Conservation (phyloP, 352 stramenopile species). For the Phytopythium ostracodes region DNA sequence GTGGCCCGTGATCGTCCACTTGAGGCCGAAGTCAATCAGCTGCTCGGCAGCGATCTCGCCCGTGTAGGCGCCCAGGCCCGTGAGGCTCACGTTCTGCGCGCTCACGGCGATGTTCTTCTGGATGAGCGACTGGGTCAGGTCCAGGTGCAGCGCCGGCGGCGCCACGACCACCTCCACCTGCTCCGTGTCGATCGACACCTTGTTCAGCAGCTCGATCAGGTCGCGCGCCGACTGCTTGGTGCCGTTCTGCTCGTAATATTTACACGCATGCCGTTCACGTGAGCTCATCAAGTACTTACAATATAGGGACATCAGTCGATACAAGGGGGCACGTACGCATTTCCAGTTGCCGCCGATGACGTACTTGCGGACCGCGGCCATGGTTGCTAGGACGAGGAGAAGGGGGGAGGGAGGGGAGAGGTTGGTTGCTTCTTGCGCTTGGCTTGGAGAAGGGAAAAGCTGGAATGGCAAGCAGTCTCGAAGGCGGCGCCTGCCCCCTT, state of each 20-base stretch:
- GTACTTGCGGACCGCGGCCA: constrained; percentile 30
- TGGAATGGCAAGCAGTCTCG: neutral
- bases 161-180: constrained; percentile 77
- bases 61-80: constrained; percentile 90
- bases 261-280: no score
- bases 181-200: constrained; percentile 54
- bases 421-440: neutral
- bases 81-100: constrained; percentile 82
- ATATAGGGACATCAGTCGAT: neutral
- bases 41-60: constrained; percentile 89
- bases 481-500: neutral
- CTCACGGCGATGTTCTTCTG: constrained; percentile 68
- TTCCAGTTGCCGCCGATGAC: constrained; percentile 50
- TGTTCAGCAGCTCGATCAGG: constrained; percentile 82
- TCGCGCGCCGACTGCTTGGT: constrained; percentile 83
- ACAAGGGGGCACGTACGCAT: constrained; percentile 15
- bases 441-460: constrained; percentile 5
- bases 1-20: constrained; percentile 81
- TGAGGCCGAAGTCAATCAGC: constrained; percentile 66
- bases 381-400: constrained; percentile 10
- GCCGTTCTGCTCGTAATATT: constrained; percentile 32
- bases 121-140: constrained; percentile 38
- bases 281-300: neutral
- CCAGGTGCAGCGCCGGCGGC: constrained; percentile 57
- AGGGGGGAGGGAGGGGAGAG: neutral